phyloP scores from a whole-genome alignment of 441 rosid species.

The Arabidopsis lyrata region DNA sequence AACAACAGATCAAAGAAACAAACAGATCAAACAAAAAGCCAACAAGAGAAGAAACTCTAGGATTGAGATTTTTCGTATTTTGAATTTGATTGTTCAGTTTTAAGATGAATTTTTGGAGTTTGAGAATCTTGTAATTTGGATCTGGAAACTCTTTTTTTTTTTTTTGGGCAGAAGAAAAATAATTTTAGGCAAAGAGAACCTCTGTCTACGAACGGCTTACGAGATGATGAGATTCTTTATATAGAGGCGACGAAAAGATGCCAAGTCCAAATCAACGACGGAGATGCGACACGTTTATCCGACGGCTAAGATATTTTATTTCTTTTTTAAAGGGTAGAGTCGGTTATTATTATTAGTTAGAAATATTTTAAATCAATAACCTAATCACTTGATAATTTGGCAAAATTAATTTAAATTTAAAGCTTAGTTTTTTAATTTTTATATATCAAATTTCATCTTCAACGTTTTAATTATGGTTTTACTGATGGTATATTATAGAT shows the following conservation, averaged over 20 bases:
- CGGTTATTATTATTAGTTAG: slow-evolving; percentile 18
- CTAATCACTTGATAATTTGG: slow-evolving; percentile 8
- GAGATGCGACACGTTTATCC: background rate
- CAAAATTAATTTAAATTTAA: background rate
- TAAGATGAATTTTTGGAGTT: background rate
- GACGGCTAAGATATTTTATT: slow-evolving; percentile 16
- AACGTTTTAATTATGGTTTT: background rate
- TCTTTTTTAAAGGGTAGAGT: slow-evolving; percentile 6
- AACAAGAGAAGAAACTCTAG: slow-evolving; percentile 25
- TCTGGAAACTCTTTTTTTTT: slow-evolving; percentile 32
- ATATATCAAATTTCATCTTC: background rate
- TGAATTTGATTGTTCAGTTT: slow-evolving; percentile 24
- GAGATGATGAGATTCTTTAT: slow-evolving; percentile 40
- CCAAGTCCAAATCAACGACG: slow-evolving; percentile 26
- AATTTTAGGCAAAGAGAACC: slow-evolving; percentile 16
- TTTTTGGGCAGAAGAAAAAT: background rate
- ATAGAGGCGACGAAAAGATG: slow-evolving; percentile 13
- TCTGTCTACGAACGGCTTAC: slow-evolving; percentile 24
- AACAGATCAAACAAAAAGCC: slow-evolving; percentile 18
- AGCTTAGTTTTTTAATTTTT: background rate
- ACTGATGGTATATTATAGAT: background rate
- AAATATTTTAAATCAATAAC: slow-evolving; percentile 2
- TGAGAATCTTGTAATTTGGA: slow-evolving; percentile 32
- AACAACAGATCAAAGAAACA: slow-evolving; percentile 21
- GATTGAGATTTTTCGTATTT: slow-evolving; percentile 11